phyloP scores from a whole-genome alignment of 306 rosid genomes.

The Castanopsis chinensis region DNA sequence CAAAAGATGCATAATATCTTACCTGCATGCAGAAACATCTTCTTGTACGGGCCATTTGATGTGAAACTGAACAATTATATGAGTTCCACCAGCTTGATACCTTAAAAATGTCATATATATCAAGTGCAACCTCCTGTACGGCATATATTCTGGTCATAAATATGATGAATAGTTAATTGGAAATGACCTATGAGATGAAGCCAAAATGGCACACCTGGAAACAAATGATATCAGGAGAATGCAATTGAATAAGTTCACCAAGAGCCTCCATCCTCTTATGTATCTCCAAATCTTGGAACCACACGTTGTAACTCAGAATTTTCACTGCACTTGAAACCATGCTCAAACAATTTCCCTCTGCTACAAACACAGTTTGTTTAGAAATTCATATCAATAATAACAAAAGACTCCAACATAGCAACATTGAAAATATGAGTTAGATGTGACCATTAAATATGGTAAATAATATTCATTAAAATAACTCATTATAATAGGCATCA shows the following conservation, averaged over 20 bases:
- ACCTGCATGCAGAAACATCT: too few relatives aligned
- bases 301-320: constrained; percentile 75
- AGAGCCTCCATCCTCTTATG: constrained; percentile 76
- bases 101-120: too few relatives aligned
- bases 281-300: constrained; percentile 83
- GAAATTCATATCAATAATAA: background rate
- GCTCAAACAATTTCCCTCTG: constrained; percentile 41
- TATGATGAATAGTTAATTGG: too few relatives aligned
- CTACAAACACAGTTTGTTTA: background rate
- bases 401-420: background rate
- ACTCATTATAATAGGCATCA: background rate
- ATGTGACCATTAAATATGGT: background rate
- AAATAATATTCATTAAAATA: background rate
- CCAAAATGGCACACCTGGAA: too few relatives aligned
- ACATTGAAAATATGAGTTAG: background rate
- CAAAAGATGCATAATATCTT: too few relatives aligned
- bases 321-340: constrained; percentile 34
- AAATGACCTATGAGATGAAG: too few relatives aligned
- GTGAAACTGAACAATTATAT: too few relatives aligned
- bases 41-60: too few relatives aligned
- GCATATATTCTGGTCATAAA: too few relatives aligned
- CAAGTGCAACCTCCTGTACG: too few relatives aligned
- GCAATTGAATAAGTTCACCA: constrained; percentile 66
- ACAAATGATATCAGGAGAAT: constrained; percentile 56
- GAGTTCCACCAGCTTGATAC: too few relatives aligned